Evolutionary conservation across 345 rosid species (phyloP).

Genomic region (Populus alba): DNA sequence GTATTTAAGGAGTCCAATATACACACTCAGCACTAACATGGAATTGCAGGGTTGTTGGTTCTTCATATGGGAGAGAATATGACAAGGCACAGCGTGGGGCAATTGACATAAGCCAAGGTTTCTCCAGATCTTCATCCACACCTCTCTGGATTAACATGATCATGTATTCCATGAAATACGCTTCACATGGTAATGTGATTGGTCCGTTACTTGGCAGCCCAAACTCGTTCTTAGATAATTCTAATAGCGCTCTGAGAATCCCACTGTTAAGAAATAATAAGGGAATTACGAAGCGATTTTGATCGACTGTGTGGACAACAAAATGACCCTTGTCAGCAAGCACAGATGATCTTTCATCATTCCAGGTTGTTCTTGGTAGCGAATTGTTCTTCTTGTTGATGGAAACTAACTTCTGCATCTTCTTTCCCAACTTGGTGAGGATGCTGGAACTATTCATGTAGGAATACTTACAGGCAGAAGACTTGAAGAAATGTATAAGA

Average conservation of each 20-base stretch:
- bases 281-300: conserved; percentile 9
- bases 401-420: background rate
- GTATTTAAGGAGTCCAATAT: too few species aligned
- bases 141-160: background rate
- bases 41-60: background rate
- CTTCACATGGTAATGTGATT: conserved; percentile 17
- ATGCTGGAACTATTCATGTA: background rate
- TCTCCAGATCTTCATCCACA: background rate
- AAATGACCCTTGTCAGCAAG: conserved; percentile 8
- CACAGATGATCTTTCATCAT: background rate
- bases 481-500: background rate
- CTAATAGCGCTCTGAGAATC: conserved; percentile 14
- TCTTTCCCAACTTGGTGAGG: background rate
- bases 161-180: conserved; percentile 7
- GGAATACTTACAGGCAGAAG: background rate
- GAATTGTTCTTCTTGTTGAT: background rate
- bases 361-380: background rate
- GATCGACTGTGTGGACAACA: conserved; percentile 11
- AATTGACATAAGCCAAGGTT: background rate
- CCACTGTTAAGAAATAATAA: conserved; percentile 5
- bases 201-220: conserved; percentile 17
- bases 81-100: background rate
- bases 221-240: conserved; percentile 15
- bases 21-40: too few species aligned
- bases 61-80: background rate